phyloP scores from a whole-genome alignment of 2,329 filamentous ascomycete genomes.

The Verticillium nonalfalfae region DNA sequence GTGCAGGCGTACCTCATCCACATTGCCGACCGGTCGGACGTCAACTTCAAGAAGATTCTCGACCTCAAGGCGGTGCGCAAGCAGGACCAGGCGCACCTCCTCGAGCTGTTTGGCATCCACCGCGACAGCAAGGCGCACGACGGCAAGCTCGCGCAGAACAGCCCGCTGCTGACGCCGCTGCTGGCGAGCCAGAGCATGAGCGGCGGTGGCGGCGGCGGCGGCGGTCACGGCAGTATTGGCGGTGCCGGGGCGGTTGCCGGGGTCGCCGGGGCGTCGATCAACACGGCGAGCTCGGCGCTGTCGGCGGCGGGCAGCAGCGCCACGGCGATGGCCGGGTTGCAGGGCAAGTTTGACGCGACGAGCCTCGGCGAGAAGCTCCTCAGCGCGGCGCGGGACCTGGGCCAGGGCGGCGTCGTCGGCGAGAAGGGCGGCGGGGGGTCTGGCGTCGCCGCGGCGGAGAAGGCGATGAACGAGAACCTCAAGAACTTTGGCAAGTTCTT shows the following conservation, averaged over 20 bases:
- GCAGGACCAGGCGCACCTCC: constrained; percentile 70
- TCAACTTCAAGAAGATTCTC: constrained; percentile 93
- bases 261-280: constrained; percentile 32
- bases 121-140: constrained; percentile 70
- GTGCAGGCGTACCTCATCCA: constrained; percentile 98
- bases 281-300: constrained; percentile 31
- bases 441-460: constrained; percentile 35
- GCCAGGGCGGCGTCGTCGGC: constrained; percentile 28
- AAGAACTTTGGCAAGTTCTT: constrained; percentile 98
- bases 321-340: constrained; percentile 26
- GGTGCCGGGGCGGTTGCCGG: constrained; percentile 22
- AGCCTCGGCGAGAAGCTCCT: constrained; percentile 83
- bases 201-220: constrained; percentile 25
- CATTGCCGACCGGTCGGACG: constrained; percentile 86
- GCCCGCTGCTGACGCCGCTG: constrained; percentile 64
- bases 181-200: constrained; percentile 36
- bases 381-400: constrained; percentile 81
- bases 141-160: constrained; percentile 58
- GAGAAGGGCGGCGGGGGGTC: constrained; percentile 24
- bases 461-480: constrained; percentile 83
- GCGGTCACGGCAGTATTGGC: constrained; percentile 14
- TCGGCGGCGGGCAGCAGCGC: constrained; percentile 18
- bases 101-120: constrained; percentile 79
- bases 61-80: constrained; percentile 91
- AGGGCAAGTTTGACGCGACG: constrained; percentile 69